Conservation (phyloP, 306 rosid genomes). For the Mimosa bimucronata region DNA sequence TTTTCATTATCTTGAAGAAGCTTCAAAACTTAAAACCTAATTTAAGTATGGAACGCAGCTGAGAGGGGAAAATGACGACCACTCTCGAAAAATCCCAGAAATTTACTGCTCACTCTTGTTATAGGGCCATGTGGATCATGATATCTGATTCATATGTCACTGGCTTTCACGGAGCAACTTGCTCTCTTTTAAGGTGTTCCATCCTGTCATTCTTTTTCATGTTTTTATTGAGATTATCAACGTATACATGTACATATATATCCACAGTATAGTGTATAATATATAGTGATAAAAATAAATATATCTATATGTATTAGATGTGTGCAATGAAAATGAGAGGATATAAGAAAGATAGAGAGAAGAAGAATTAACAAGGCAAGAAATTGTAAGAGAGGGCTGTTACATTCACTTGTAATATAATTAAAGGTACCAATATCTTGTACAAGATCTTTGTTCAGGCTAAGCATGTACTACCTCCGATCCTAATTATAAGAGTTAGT, state of each 20-base stretch:
- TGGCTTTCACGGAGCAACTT: background rate
- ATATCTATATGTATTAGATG: too few species aligned
- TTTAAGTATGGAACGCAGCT: background rate
- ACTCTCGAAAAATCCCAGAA: conserved; percentile 11
- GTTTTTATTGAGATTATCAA: background rate
- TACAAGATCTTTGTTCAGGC: too few species aligned
- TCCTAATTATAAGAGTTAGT: too few species aligned
- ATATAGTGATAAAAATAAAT: too few species aligned
- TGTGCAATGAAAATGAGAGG: too few species aligned
- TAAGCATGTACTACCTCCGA: too few species aligned
- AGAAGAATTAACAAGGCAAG: too few species aligned
- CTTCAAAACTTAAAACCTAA: background rate
- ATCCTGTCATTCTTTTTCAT: background rate
- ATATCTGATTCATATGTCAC: background rate
- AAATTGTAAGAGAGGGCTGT: too few species aligned
- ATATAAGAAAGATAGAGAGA: too few species aligned
- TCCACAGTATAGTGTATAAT: background rate
- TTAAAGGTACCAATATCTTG: too few species aligned
- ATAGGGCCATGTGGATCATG: background rate
- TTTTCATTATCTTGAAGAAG: background rate
- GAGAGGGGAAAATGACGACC: conserved; percentile 2
- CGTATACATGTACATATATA: background rate
- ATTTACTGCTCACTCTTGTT: background rate
- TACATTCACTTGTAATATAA: too few species aligned
- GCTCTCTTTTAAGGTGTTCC: background rate